Evolutionary conservation across 2,329 filamentous ascomycete species (phyloP).

Genomic region (Xylaria sp.): DNA sequence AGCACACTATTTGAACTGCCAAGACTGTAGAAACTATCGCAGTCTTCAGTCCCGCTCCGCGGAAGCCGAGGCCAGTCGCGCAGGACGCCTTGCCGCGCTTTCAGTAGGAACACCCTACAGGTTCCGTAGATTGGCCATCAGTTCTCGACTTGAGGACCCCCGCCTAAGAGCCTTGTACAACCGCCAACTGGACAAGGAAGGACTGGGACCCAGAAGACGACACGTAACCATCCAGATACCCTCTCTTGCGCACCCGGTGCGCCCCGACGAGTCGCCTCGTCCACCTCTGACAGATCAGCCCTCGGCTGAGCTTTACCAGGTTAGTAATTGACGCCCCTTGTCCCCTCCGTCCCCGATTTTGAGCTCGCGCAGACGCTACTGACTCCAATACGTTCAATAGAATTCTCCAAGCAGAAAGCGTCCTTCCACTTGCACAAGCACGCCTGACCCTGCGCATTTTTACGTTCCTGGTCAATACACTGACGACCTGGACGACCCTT

Average conservation of each 20-base stretch:
- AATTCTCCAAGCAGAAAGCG: slow-evolving; percentile 11
- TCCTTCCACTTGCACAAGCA: background rate
- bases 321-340: background rate
- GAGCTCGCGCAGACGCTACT: background rate
- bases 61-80: background rate
- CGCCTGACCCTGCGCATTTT: slow-evolving; percentile 13
- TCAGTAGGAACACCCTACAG: background rate
- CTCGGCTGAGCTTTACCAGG: background rate
- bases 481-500: background rate
- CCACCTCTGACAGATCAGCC: background rate
- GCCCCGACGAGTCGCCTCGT: background rate
- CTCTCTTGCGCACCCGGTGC: background rate
- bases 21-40: slow-evolving; percentile 16
- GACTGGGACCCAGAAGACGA: background rate
- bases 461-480: slow-evolving; percentile 5
- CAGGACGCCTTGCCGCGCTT: background rate
- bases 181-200: background rate
- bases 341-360: background rate
- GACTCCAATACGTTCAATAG: background rate
- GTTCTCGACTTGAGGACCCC: background rate
- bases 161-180: background rate
- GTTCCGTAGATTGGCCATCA: slow-evolving; percentile 11
- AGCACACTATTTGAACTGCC: slow-evolving; percentile 23
- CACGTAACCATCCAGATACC: slow-evolving; percentile 30
- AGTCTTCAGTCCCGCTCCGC: background rate